Percentiles rank a stretch among this genome's conserved stretches.
These are phyloP conservation scores for Colletotrichum abscissum DNA, from an alignment of 2,329 filamentous ascomycete genomes.

Conservation along the genomic window DNA sequence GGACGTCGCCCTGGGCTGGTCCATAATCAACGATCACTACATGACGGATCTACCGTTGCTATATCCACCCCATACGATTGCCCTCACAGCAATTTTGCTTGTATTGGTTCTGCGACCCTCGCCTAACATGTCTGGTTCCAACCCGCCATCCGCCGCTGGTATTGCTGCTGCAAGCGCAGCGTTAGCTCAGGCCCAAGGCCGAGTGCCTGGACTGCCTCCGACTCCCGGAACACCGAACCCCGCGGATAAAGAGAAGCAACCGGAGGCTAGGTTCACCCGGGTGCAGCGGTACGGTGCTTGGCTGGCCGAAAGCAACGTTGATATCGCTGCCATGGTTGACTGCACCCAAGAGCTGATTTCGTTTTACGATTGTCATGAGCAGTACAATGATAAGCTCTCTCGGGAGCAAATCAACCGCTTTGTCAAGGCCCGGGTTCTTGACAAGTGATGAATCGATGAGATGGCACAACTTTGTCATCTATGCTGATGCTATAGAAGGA, in stretches of 20 bases:
- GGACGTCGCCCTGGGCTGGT: conserved; percentile 81
- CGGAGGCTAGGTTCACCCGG: conserved; percentile 70
- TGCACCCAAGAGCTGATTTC: conserved; percentile 93
- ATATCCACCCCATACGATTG: conserved; percentile 86
- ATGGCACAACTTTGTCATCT: background rate
- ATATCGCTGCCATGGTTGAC: conserved; percentile 87
- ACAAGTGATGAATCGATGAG: conserved; percentile 53
- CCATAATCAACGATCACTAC: conserved; percentile 91
- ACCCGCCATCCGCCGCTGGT: conserved; percentile 48
- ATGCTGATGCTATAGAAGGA: background rate
- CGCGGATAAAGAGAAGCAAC: conserved; percentile 57
- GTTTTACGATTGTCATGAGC: conserved; percentile 79
- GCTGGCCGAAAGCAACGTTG: conserved; percentile 87
- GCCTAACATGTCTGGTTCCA: conserved; percentile 42
- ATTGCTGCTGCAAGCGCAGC: conserved; percentile 63
- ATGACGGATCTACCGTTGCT: conserved; percentile 91
- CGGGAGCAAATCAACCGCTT: conserved; percentile 69
- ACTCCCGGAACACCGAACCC: conserved; percentile 30
- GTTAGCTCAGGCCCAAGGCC: conserved; percentile 53
- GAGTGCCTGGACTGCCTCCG: conserved; percentile 28
- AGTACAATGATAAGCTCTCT: conserved; percentile 70
- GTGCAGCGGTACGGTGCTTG: conserved; percentile 77
- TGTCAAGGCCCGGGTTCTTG: conserved; percentile 67
- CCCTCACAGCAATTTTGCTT: conserved; percentile 86
- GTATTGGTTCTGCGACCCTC: conserved; percentile 83